phyloP scores from a whole-genome alignment of 305 asterid genomes.

The Solanum hybrid region DNA sequence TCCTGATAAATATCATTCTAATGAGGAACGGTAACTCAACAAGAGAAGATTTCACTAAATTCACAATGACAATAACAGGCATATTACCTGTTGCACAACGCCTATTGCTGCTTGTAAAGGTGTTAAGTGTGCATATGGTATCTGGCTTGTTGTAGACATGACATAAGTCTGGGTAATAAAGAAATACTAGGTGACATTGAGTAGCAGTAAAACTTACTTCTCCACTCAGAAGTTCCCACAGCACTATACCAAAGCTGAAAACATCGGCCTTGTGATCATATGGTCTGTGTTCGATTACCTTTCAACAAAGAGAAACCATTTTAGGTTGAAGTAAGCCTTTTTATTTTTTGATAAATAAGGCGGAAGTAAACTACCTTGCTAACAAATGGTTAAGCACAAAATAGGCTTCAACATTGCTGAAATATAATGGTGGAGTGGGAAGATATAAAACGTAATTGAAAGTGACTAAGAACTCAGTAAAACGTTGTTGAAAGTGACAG shows the following conservation, averaged over 20 bases:
- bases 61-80: not conserved
- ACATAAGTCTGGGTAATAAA: not conserved
- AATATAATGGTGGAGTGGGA: not conserved
- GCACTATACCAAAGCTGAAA: conserved; percentile 21
- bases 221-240: conserved; percentile 25
- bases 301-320: not conserved
- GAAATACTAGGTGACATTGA: not conserved
- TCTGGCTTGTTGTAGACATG: not conserved
- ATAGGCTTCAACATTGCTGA: not conserved
- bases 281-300: conserved; percentile 24
- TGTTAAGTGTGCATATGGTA: conserved; percentile 20
- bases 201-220: conserved; percentile 12
- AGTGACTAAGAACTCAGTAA: not conserved
- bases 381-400: not conserved
- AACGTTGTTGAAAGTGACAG: not conserved
- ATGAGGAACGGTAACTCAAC: not conserved
- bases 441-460: not conserved
- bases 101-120: conserved; percentile 28
- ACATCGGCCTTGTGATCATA: conserved; percentile 24
- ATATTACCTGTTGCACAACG: conserved; percentile 20
- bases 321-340: not conserved
- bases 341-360: not conserved
- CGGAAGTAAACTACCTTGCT: not conserved
- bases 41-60: not conserved
- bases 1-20: conserved; percentile 8